Base-by-base conservation (phyloP, 2,329 filamentous ascomycete genomes). In the Penicillium crustosum region DNA sequence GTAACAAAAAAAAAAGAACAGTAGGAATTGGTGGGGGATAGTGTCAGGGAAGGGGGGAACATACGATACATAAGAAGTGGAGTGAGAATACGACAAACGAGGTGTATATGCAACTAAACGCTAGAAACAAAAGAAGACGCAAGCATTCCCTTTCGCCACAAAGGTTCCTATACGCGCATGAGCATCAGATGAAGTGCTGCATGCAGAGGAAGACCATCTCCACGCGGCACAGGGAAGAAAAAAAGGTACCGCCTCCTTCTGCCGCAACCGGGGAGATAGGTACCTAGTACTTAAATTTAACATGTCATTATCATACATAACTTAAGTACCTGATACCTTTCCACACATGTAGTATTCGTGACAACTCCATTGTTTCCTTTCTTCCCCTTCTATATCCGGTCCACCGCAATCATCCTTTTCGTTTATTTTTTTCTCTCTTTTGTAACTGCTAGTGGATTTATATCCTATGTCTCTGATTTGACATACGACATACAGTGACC, bases 21-120 rank as follows among this genome's bases (percentile, higher is more conserved):
- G 53, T 55, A 41, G 47, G 49, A 49, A 19, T 13, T 36, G 31
- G 31, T 25, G 47, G 49, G 58, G 45, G 53, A 33, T 33, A 33
- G 31, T 59, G 47, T 15, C 12, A 9, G 58, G 59, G 58, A 61
- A 63, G 60, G 58, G 58, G 62, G 56, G 36, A 59, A 54, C 43
- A 42, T 63, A 56, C 58, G 62, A 60, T 67, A 68, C 61, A 69
- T 68, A 65, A 67, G 55, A 61, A 54, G 38, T 45, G 50, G 41
- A 36, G 36, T 25, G 29, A 42, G 55, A 59, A 60, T 57, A 58
- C 59, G 59, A 61, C 58, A 61, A 51, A 49, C 36, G 27, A 38
- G 2, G 38, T 52, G 38, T 52, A 49, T 48, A 58, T 58, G 53
- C 53, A 55, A 57, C 41, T 58, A 65, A 49, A 48, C 45, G 36